Evolutionary conservation across 805 yeast genomes (phyloP).

Genomic region (Tetrapisispora taiwanensis): DNA sequence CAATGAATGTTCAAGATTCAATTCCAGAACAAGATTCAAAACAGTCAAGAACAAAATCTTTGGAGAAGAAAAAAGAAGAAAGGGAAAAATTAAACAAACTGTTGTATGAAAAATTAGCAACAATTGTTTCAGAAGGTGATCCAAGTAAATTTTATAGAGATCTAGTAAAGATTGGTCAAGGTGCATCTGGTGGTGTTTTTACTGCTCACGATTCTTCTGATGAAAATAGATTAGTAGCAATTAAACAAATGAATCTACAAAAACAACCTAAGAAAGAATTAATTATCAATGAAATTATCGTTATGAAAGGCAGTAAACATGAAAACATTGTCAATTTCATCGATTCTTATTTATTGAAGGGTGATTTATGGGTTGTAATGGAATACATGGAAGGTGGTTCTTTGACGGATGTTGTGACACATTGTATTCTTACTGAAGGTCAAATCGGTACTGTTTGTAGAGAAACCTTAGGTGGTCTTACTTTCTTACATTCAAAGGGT

Average conservation of each 20-base stretch:
- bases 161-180: constrained; percentile 86
- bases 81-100: constrained; percentile 63
- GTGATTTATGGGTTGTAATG: constrained; percentile 94
- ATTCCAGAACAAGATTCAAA: constrained; percentile 12
- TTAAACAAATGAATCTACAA: constrained; percentile 91
- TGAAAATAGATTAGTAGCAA: constrained; percentile 59
- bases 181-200: constrained; percentile 96
- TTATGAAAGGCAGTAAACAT: constrained; percentile 88
- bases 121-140: constrained; percentile 77
- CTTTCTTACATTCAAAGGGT: constrained; percentile 81
- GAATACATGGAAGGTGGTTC: constrained; percentile 99
- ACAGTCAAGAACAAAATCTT: constrained; percentile 14
- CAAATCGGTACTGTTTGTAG: constrained; percentile 93
- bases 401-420: constrained; percentile 88
- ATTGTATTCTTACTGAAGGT: constrained; percentile 78
- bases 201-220: constrained; percentile 62
- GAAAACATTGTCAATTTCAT: constrained; percentile 89
- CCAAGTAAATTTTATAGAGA: constrained; percentile 62
- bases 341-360: constrained; percentile 68
- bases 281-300: constrained; percentile 88
- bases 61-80: constrained; percentile 65
- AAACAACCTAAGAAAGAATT: constrained; percentile 93
- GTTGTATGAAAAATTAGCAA: constrained; percentile 50
- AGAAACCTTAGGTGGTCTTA: constrained; percentile 79
- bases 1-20: constrained; percentile 20